phyloP scores from a whole-genome alignment of 1,284 basidiomycete genomes.

The Moesziomyces sp. region DNA sequence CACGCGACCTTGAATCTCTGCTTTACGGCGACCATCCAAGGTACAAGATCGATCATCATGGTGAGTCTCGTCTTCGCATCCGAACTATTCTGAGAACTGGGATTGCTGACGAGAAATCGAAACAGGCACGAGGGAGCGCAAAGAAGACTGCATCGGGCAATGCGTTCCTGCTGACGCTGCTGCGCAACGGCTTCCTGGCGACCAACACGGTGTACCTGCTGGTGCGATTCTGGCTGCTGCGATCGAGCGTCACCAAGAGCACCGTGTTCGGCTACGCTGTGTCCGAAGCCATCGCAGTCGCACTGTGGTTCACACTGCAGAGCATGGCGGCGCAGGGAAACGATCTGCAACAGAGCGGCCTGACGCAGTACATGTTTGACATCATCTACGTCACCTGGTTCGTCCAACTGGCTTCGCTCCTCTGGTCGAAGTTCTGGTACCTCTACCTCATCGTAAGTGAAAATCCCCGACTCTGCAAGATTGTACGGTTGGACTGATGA shows the following conservation, averaged over 20 bases:
- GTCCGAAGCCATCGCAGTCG: conserved; percentile 62
- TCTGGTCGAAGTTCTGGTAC: conserved; percentile 65
- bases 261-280: conserved; percentile 48
- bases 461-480: too few relatives aligned
- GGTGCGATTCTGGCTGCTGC: conserved; percentile 48
- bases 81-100: too few relatives aligned
- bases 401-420: conserved; percentile 63
- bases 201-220: conserved; percentile 59
- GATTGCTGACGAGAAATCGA: neutral
- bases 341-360: conserved; percentile 62
- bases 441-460: conserved; percentile 63
- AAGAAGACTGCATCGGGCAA: conserved; percentile 55
- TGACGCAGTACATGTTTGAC: conserved; percentile 69
- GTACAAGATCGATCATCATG: too few relatives aligned
- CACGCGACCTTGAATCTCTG: too few relatives aligned
- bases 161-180: conserved; percentile 48
- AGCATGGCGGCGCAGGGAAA: conserved; percentile 65
- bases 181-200: conserved; percentile 59
- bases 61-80: too few relatives aligned
- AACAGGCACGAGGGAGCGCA: conserved; percentile 51
- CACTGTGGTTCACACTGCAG: conserved; percentile 57
- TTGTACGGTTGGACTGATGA: too few relatives aligned
- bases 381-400: conserved; percentile 69
- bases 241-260: conserved; percentile 25
- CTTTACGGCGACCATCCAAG: too few relatives aligned